A percentile compares a stretch with the other conserved stretches of the same genome.
These are phyloP conservation scores for Neopestalotiopsis sp. DNA, from an alignment of 2,329 filamentous ascomycete species.

Conservation along the genomic window DNA sequence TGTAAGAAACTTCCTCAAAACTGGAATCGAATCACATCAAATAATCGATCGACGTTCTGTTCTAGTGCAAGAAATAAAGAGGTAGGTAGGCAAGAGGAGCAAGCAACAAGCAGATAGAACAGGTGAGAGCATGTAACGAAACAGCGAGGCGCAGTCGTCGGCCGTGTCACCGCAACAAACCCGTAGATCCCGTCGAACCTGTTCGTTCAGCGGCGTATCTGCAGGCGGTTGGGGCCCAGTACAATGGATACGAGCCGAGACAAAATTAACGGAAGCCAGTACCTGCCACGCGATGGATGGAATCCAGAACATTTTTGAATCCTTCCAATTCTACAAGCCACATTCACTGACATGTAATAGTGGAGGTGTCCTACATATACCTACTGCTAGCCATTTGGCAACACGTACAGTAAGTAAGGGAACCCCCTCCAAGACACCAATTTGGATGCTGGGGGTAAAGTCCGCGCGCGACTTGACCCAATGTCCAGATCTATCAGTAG, in stretches of 20 bases:
- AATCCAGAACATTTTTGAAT: neutral
- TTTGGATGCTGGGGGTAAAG: too few species aligned
- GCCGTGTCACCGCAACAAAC: neutral
- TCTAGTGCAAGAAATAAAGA: neutral
- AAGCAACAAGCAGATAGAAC: too few species aligned
- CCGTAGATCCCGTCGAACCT: neutral
- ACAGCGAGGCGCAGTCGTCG: neutral
- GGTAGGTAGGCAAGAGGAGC: too few species aligned
- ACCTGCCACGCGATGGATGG: neutral
- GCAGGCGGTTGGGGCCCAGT: neutral
- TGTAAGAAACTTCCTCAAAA: neutral
- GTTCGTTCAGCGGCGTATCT: neutral
- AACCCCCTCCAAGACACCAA: too few species aligned
- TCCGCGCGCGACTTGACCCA: neutral
- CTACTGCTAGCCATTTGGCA: too few species aligned
- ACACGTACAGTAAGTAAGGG: too few species aligned
- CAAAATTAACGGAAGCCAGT: neutral
- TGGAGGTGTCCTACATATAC: too few species aligned
- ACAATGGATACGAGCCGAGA: neutral
- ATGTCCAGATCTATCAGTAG: neutral
- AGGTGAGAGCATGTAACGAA: neutral
- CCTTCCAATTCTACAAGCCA: neutral
- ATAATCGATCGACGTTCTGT: neutral
- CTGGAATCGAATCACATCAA: neutral
- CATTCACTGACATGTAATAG: neutral